Base-by-base conservation (phyloP, 2,329 filamentous ascomycete genomes). In the Diaporthe sp. region DNA sequence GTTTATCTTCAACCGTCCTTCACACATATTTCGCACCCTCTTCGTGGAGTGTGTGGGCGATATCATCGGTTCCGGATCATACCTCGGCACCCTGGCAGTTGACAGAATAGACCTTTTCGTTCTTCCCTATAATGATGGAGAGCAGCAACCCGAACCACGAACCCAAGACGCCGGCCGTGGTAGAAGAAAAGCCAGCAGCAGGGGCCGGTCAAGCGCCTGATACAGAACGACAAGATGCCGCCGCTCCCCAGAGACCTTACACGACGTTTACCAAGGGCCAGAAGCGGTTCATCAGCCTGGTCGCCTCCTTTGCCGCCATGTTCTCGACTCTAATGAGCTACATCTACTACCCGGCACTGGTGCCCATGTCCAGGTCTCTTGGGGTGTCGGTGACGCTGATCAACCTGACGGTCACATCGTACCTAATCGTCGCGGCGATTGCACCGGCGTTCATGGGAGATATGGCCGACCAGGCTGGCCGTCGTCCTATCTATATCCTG, bases 351-450 rank as follows among this genome's bases (percentile, higher is more conserved):
- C 80, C 80, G 1, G 79, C 79, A 4, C 76, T 81, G n/a, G 75
- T 75, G 3, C 77, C 76, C 2, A 58, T 81, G 3, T 77, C 80
- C 2, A 28, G 61, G 3, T 77, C 80, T 55, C 76, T 81, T 3
- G 44, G 58, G 53, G 78, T 80, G 1, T 76, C 76, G 25, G 60
- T 79, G 13, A 74, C 77, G 19, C 74, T 81, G 57, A 77, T 86
- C 67, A 85, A 85, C 70, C 74, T 85, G 39, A 84, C 82, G 8
- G 79, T 87, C 39, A 86, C 85, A 1, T 83, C 84, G 2, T 86
- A 86, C 67, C 81, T 86, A 79, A 84, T 88, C 57, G 83, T 88
- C 58, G 86, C 86, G 78, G 87, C 82, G 9, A 78, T 87, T 3
- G 71, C 74, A 6, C 78, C 77, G 7, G 51, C 76, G 1, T 49